phyloP scores from a whole-genome alignment of 805 yeast species.

The Yueomyces sinensis region DNA sequence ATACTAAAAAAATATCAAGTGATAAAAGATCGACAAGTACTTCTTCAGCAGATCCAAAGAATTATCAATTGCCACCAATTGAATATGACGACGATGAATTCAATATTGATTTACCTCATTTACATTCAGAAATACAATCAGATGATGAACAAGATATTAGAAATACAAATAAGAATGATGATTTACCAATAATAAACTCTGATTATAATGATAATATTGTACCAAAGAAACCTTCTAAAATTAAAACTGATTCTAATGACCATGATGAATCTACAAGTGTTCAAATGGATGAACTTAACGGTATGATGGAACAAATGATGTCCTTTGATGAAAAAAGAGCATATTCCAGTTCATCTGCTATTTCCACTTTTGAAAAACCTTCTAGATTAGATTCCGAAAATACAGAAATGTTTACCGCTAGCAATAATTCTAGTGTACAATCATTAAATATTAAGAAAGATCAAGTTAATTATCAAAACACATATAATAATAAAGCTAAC shows the following conservation, averaged over 20 bases:
- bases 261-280: background rate
- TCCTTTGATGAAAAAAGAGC: background rate
- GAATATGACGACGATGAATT: conserved; percentile 13
- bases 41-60: conserved; percentile 6
- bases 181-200: background rate
- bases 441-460: background rate
- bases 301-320: conserved; percentile 26
- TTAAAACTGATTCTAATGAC: background rate
- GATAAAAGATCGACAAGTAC: conserved; percentile 4
- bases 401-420: background rate
- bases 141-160: conserved; percentile 1
- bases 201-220: background rate
- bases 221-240: background rate
- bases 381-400: background rate
- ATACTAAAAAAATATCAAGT: background rate
- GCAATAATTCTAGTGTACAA: background rate
- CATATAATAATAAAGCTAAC: too few species aligned
- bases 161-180: background rate
- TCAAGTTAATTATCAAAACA: too few species aligned
- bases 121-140: conserved; percentile 1
- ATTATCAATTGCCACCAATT: conserved; percentile 15
- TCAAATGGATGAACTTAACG: conserved; percentile 18
- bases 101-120: conserved; percentile 9
- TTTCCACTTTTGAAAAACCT: background rate
- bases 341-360: background rate